Base-by-base conservation (phyloP, 1,284 basidiomycete genomes). In the Abortiporus biennis region DNA sequence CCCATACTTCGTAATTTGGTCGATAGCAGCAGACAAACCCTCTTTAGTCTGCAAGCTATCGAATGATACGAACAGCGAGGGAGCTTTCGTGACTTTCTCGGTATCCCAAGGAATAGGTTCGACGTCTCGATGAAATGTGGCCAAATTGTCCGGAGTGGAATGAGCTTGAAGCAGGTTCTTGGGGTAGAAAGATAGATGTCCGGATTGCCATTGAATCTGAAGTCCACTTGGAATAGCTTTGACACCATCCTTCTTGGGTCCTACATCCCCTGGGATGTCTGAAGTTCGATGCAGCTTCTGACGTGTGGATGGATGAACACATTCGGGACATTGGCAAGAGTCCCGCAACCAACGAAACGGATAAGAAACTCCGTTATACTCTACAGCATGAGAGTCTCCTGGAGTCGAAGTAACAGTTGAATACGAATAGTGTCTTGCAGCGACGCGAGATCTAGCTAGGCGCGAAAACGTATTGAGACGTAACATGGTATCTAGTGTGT, bases 221-320 rank as follows among this genome's bases (percentile, higher is more conserved):
- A 85, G 52, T 12, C 72, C 76, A 8, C 63, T 63, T 1, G 59
- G 45, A 3, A 59, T 53, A 1, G 66, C 38, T 4, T 51, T 54
- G 6, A 78, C 52, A 22, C 72, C 70, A 35, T 64, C 58, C 2
- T 56, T 37, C 13, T 50, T 53, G 0, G 79, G 78, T 3, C 48
- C 51, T 35, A 76, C 61, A 41, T 72, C 65, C 2, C 54, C 46
- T 0, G 75, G 69, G 3, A 85, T 66, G 64, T 87, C 82, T 0
- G 82, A 78, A 0, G 86, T 79, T 38, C 76, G 66, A 56, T 85
- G 82, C 1, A 92, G 69, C 49, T 78, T 80, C 56, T 85, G 81
- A 8, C 63, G 59, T 0, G 75, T 81, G 2, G 67, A 66, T 0
- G 73, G 68, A 50, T 84, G 74, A 1, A 81, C 59, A 50, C 78